Percentiles rank a stretch among this genome's conserved stretches.
Conservation (phyloP, 495 filamentous ascomycete genomes). For the Neurospora pannonica region DNA sequence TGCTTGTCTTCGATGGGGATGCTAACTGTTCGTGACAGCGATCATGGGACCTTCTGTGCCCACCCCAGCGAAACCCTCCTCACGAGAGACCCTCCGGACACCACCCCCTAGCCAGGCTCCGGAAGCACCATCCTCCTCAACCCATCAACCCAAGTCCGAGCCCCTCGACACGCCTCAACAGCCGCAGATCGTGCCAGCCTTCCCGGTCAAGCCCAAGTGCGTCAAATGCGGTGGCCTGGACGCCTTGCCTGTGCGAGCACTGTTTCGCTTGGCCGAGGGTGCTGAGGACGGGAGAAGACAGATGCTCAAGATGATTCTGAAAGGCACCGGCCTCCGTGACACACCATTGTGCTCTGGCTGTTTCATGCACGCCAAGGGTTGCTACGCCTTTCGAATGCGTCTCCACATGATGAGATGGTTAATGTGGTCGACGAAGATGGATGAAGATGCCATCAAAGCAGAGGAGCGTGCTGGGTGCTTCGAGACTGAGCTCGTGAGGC, state of each 20-base stretch:
- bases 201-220: background rate
- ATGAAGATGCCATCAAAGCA: background rate
- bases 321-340: background rate
- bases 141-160: background rate
- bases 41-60: background rate
- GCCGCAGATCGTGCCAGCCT: no score
- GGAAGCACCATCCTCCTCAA: background rate
- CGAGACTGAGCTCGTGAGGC: background rate
- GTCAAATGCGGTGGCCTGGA: background rate
- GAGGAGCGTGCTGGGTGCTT: background rate
- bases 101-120: background rate
- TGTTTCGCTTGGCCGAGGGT: background rate
- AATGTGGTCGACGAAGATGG: background rate
- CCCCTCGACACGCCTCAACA: no score
- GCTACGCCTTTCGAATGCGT: background rate
- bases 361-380: background rate
- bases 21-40: background rate
- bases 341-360: background rate
- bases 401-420: background rate
- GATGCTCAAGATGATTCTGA: background rate
- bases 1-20: background rate
- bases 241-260: background rate
- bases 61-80: background rate
- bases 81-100: background rate
- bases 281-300: background rate